phyloP scores from a whole-genome alignment of 1,284 basidiomycete species.

The Termitomyces sp. region DNA sequence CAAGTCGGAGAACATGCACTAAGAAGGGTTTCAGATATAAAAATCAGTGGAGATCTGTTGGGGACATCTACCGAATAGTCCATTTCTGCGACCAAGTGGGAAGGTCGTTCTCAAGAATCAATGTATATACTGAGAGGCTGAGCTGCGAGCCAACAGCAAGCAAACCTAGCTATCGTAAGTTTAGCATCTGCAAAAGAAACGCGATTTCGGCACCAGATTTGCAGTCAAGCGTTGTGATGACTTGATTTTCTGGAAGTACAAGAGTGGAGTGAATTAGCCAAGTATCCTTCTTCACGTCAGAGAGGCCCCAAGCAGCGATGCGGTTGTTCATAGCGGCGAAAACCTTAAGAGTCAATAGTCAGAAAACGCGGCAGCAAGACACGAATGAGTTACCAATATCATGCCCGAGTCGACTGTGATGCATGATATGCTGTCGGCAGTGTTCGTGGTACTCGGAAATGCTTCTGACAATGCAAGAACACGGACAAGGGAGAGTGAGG shows the following conservation, averaged over 20 bases:
- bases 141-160: slow-evolving; percentile 59
- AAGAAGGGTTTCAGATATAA: slow-evolving; percentile 7
- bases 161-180: slow-evolving; percentile 45
- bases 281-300: slow-evolving; percentile 50
- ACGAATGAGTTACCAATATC: slow-evolving; percentile 52
- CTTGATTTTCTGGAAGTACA: slow-evolving; percentile 46
- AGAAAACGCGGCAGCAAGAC: slow-evolving; percentile 2
- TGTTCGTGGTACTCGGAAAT: slow-evolving; percentile 54
- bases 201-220: slow-evolving; percentile 51
- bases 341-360: slow-evolving; percentile 41
- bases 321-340: slow-evolving; percentile 62
- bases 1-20: slow-evolving; percentile 48
- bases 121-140: slow-evolving; percentile 63
- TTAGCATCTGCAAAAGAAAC: slow-evolving; percentile 2
- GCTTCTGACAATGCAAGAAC: slow-evolving; percentile 73
- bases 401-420: slow-evolving; percentile 68
- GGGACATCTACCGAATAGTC: slow-evolving; percentile 48
- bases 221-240: slow-evolving; percentile 61
- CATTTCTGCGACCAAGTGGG: slow-evolving; percentile 77
- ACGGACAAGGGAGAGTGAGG: slow-evolving; percentile 53
- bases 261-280: slow-evolving; percentile 82
- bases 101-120: slow-evolving; percentile 74
- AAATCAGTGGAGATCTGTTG: neutral
- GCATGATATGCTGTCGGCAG: slow-evolving; percentile 47
- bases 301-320: slow-evolving; percentile 71